phyloP scores from a whole-genome alignment of 768 basidiomycete genomes.

The Boletus patriciae region DNA sequence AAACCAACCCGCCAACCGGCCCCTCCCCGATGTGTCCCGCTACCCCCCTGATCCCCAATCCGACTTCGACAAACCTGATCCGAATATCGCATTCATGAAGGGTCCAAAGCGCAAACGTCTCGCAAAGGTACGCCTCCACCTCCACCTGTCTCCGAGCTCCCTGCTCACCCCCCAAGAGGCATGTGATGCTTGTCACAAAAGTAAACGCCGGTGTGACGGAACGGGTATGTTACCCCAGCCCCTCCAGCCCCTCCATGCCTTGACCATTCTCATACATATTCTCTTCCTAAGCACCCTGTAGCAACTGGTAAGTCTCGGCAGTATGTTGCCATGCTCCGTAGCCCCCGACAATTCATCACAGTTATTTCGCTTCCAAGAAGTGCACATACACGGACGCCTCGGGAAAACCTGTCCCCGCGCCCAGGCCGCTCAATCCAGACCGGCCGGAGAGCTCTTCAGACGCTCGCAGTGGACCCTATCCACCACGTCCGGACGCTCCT shows the following conservation, averaged over 20 bases:
- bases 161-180: slow-evolving; percentile 40
- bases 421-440: slow-evolving; percentile 49
- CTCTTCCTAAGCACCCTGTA: slow-evolving; percentile 61
- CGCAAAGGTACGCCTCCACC: slow-evolving; percentile 42
- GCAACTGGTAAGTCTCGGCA: slow-evolving; percentile 61
- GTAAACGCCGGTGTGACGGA: slow-evolving; percentile 81
- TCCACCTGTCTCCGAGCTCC: neutral
- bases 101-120: slow-evolving; percentile 55
- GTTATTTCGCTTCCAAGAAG: slow-evolving; percentile 77
- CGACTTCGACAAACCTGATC: slow-evolving; percentile 31
- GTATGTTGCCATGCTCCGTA: neutral
- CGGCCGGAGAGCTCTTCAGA: slow-evolving; percentile 30
- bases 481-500: slow-evolving; percentile 17
- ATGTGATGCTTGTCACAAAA: slow-evolving; percentile 83
- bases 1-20: slow-evolving; percentile 20
- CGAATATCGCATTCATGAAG: slow-evolving; percentile 46
- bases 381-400: slow-evolving; percentile 81
- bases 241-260: slow-evolving; percentile 1
- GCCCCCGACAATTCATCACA: slow-evolving; percentile 30
- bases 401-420: slow-evolving; percentile 79
- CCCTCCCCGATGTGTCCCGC: slow-evolving; percentile 22
- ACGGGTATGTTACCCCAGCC: slow-evolving; percentile 50
- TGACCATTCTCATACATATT: slow-evolving; percentile 3
- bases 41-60: slow-evolving; percentile 18
- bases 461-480: slow-evolving; percentile 18